Conservation (phyloP, 352 stramenopile species). For the Phytophthora tentaculata region DNA sequence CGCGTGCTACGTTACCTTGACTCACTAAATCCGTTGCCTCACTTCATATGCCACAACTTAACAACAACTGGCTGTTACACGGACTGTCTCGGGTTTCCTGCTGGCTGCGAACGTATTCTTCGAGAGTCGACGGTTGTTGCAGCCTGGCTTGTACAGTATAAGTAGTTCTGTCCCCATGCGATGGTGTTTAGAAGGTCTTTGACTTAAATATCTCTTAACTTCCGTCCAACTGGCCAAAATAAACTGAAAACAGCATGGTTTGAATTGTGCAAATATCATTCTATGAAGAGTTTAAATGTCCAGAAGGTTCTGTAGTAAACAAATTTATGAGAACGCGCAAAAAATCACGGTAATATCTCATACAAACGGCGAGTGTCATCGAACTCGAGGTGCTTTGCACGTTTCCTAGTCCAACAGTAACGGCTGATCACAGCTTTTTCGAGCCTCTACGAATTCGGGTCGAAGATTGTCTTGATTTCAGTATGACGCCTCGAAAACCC, state of each 20-base stretch:
- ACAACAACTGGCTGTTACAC: neutral
- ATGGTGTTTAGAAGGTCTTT: neutral
- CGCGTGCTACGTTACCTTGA: neutral
- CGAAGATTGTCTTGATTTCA: slow-evolving; percentile 15
- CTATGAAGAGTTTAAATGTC: too few species aligned
- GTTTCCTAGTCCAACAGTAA: slow-evolving; percentile 26
- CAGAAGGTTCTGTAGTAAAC: too few species aligned
- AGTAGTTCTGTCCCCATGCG: neutral
- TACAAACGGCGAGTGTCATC: slow-evolving; percentile 9
- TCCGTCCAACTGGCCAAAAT: neutral
- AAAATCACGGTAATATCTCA: neutral
- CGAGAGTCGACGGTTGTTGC: neutral
- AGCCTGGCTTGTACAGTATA: neutral
- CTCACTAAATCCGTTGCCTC: slow-evolving; percentile 11
- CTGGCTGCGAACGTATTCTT: neutral
- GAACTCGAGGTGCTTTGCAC: neutral
- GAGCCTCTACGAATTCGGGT: slow-evolving; percentile 18
- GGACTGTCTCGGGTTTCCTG: neutral
- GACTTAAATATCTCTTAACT: neutral
- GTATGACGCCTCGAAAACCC: neutral
- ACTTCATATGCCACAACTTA: neutral
- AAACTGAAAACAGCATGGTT: too few species aligned
- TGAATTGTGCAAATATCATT: too few species aligned
- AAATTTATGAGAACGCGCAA: too few species aligned
- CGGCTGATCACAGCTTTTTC: slow-evolving; percentile 3